Evolutionary conservation across 2,329 filamentous ascomycete genomes (phyloP), one percentile per base, ranked within the genome.

Genomic region (Myriangium duriaei): DNA sequence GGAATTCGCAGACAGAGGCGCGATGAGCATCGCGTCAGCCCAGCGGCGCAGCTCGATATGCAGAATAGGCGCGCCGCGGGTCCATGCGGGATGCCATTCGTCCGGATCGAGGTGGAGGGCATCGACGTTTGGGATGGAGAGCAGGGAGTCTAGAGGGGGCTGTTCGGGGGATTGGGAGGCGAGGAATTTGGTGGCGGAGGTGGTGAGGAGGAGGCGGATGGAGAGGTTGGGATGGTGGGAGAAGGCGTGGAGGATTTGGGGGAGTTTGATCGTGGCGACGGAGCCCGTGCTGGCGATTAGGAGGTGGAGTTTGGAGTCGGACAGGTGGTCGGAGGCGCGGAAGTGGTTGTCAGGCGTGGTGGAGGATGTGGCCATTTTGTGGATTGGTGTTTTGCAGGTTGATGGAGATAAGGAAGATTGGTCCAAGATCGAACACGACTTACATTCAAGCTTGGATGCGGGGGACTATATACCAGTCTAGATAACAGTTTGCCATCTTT

Each of bases 11-110:
- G 75, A 81, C 42, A 95, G 59, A 0, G 88, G 88, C 7, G 81
- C 81, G 42, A 95, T 71, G 11, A 88, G 69, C 51, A 94, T 67
- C 2, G 92, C 51, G 55, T 94, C 72, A 1, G 85, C 84, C 87
- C 81, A 81, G 45, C 81, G 69, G 18, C 87, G 68, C 39, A 95
- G 63, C 57, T 93, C 84, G 49, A 98, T 96, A 54, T 98, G 91
- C 40, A 96, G 62, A 32, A 98, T 93, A 3, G 69, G 68, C n/a
- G 73, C 73, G 3, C 81, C 83, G 2, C 87, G 71, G 14, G 68
- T 72, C 88, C 88, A 96, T 0, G 82, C 75, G 30, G 68, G 64
- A 10, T 67, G 64, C 86, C 87, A 95, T 59, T 96, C 91, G 46
- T 87, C 82, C n/a, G 74, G 72, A 53, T 96, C 85, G 6, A 70